Evolutionary conservation across 1,139 yeast species (phyloP).

Genomic region (Magnusiomyces paraingens): DNA sequence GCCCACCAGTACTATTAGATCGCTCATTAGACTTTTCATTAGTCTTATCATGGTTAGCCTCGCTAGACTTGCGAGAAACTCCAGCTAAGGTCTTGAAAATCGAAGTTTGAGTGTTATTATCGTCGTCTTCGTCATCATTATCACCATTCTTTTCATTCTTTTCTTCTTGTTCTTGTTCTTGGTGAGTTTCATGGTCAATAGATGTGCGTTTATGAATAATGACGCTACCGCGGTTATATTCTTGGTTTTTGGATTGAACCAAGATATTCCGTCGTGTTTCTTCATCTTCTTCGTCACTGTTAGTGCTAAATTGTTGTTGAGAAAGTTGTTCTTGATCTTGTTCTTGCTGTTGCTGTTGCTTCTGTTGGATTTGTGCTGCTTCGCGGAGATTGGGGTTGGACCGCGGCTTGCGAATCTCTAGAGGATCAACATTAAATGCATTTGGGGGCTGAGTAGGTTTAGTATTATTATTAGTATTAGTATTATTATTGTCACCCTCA

Average conservation of each 20-base stretch:
- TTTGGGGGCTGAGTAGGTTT: neutral
- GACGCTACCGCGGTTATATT: too few species aligned
- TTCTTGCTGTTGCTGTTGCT: neutral
- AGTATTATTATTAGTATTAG: neutral
- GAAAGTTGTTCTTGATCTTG: neutral
- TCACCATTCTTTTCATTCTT: conserved; percentile 16
- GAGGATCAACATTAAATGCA: neutral
- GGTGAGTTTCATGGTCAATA: too few species aligned
- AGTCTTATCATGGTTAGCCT: conserved; percentile 13
- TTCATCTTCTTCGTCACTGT: neutral
- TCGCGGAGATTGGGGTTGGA: neutral
- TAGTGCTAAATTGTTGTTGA: neutral
- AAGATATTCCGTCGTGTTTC: neutral
- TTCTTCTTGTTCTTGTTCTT: conserved; percentile 11
- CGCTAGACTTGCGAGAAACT: neutral
- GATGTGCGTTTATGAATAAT: too few species aligned
- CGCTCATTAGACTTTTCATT: conserved; percentile 11
- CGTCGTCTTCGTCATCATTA: conserved; percentile 22
- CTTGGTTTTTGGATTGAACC: too few species aligned
- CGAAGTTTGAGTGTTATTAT: neutral
- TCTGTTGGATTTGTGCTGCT: neutral
- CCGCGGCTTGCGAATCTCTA: neutral
- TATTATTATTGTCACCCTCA: neutral
- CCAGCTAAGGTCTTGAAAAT: neutral
- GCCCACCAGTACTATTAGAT: conserved; percentile 4